Evolutionary conservation across 2,329 filamentous ascomycete genomes (phyloP), one percentile per base, ranked within the genome.

Genomic region (Alternaria gansuensis): DNA sequence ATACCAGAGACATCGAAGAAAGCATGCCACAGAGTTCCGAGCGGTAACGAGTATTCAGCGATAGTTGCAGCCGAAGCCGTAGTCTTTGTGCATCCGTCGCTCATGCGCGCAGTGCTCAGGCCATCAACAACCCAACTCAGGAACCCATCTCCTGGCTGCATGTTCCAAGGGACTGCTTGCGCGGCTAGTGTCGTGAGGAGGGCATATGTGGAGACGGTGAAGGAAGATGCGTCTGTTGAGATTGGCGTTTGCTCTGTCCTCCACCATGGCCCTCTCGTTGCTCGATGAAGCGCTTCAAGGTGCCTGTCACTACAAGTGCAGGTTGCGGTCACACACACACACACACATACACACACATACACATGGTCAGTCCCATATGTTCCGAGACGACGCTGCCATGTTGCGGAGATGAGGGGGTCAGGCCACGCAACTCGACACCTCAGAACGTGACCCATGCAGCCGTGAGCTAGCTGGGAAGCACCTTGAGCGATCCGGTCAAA

Each of bases 1-100:
- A 77, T 77, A 33, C 68, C 70, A 72, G 60, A 50, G 54, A 57
- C 65, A 59, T 60, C 56, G 66, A 60, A 57, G 66, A 59, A 55
- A 49, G 71, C 75, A 76, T 77, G 64, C 59, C 69, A 67, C 49
- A 64, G 46, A 45, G 60, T 48, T 50, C 51, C 50, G 39, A 59
- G 63, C 55, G 44, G 51, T 34, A 51, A 51, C 33, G 58, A 51
- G 24, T 53, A 39, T 57, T 46, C 53, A 36, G 48, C 46, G 28
- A 45, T 52, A 58, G 36, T 50, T 51, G 55, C 64, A 59, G 60
- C 59, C 56, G 59, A 45, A 17, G 45, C 54, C 54, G 54, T 59
- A 52, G 62, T 66, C 59, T 63, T 68, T 62, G 59, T 60, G 63
- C 43, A 45, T 23, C 60, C 45, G 57, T 62, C 51, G 59, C 57